Conservation (phyloP, 805 yeast species). For the Suhomyces emberorum region DNA sequence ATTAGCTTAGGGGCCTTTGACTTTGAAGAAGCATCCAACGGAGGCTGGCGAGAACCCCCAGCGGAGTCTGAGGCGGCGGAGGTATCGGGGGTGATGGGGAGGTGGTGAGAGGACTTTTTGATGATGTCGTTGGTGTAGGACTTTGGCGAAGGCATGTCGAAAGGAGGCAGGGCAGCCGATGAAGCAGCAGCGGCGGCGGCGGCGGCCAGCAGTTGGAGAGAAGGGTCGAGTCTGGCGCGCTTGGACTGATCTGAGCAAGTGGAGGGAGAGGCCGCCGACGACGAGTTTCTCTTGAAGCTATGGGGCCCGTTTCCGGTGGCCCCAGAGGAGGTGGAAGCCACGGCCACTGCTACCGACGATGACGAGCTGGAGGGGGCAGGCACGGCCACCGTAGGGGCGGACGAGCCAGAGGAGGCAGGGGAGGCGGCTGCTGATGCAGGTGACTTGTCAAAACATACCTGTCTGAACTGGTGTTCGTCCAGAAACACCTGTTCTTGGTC, state of each 20-base stretch:
- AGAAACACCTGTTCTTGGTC: constrained; percentile 30
- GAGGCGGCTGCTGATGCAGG: constrained; percentile 15
- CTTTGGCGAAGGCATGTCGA: constrained; percentile 10
- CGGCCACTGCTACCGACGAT: constrained; percentile 6
- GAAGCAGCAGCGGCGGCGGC: constrained; percentile 14
- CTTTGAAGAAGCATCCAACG: constrained; percentile 3
- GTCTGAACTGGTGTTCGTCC: constrained; percentile 25
- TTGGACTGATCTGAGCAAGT: constrained; percentile 15
- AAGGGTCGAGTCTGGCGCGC: constrained; percentile 19
- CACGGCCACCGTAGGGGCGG: constrained; percentile 13
- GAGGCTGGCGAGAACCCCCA: background rate
- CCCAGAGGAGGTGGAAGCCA: constrained; percentile 4
- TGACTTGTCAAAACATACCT: constrained; percentile 29
- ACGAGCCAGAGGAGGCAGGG: constrained; percentile 11
- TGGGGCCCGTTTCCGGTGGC: constrained; percentile 6
- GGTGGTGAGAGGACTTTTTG: constrained; percentile 7
- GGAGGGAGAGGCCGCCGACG: constrained; percentile 13
- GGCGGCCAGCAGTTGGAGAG: constrained; percentile 5
- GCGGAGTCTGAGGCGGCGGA: constrained; percentile 3
- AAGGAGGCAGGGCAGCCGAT: constrained; percentile 11
- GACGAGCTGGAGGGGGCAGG: constrained; percentile 9
- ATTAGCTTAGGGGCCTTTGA: constrained; percentile 32
- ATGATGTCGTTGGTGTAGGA: constrained; percentile 8
- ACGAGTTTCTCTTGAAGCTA: constrained; percentile 16
- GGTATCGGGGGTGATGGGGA: constrained; percentile 3